Evolutionary conservation across 2,329 filamentous ascomycete genomes (phyloP), one percentile per base, ranked within the genome.

Genomic region (Teratosphaeriaceae sp.): DNA sequence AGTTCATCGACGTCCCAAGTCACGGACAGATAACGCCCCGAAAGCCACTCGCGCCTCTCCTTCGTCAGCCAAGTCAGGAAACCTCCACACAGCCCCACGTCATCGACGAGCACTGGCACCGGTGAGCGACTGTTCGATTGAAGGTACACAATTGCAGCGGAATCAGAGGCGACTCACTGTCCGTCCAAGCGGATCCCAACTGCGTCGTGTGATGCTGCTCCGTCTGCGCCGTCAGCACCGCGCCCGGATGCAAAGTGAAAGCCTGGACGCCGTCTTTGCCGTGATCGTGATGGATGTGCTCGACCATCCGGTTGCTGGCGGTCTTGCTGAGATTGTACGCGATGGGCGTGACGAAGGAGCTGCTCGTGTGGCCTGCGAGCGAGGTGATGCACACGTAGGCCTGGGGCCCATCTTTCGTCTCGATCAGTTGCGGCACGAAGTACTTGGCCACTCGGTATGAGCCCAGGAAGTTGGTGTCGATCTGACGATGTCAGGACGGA

Each of bases 291-390:
- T 62, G 55, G 1, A 68, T 43, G 44, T 67, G 59, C 45, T 68
- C 66, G 20, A 66, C 51, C 15, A 69, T 40, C 21, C 63, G 59
- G 12, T 60, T 54, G 44, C 66, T 63, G 3, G 64, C 64, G 27
- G 58, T 54, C 45, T 68, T 68, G 42, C 55, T 61, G 13, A 65
- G 57, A 33, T 56, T 63, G 47, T 66, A 66, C 1, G 65, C 68
- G 37, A 68, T 64, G 4, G 61, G 57, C 0, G 66, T 68, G 5
- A 56, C 53, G 2, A 63, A 56, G 3, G 68, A 65, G 8, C 54
- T 19, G 2, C 46, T 34, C 1, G 51, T 55, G 21, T 30, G 38
- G 7, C 12, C 24, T 7, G 38, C 38, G 55, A 62, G 4, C 52
- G 58, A 16, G 59, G 61, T 45, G 63, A 66, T 57, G 1, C 52